Percentiles rank a stretch among this genome's conserved stretches.
Conservation (phyloP, 768 basidiomycete genomes). For the Holtermannia corniformis region DNA sequence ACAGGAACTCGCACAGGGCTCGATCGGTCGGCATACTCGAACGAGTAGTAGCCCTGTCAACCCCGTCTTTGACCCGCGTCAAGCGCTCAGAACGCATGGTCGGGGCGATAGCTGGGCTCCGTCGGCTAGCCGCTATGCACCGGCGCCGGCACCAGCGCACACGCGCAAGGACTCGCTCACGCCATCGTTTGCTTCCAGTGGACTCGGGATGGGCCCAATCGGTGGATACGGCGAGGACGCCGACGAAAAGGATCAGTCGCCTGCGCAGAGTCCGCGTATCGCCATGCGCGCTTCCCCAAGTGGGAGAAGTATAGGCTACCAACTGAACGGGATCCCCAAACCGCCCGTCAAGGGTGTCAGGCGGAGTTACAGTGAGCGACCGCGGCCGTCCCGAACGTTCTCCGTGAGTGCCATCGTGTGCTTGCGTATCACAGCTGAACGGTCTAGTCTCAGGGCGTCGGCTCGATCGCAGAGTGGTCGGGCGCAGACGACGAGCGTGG, state of each 20-base stretch:
- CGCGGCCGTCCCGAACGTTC: slow-evolving; percentile 8
- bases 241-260: slow-evolving; percentile 6
- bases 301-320: slow-evolving; percentile 28
- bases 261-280: too few relatives aligned
- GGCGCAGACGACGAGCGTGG: slow-evolving; percentile 4
- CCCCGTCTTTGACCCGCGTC: too few relatives aligned
- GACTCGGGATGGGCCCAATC: slow-evolving; percentile 29
- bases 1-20: slow-evolving; percentile 11
- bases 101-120: not conserved
- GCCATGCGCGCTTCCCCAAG: slow-evolving; percentile 25
- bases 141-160: too few relatives aligned
- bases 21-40: slow-evolving; percentile 11
- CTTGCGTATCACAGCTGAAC: slow-evolving; percentile 2
- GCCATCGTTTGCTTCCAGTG: slow-evolving; percentile 20
- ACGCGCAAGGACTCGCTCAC: slow-evolving; percentile 26
- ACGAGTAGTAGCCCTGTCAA: slow-evolving; percentile 27
- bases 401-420: slow-evolving; percentile 5
- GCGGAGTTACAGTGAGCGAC: slow-evolving; percentile 23
- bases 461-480: slow-evolving; percentile 33
- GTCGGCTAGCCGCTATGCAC: too few relatives aligned
- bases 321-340: slow-evolving; percentile 34
- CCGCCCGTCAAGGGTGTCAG: slow-evolving; percentile 7
- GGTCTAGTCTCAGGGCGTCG: slow-evolving; percentile 24
- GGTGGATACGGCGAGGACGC: slow-evolving; percentile 27
- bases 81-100: too few relatives aligned